A percentile compares a stretch with the other conserved stretches of the same genome.
phyloP scores from a whole-genome alignment of 495 filamentous ascomycete genomes.

The Hypoxylon subgilvum region DNA sequence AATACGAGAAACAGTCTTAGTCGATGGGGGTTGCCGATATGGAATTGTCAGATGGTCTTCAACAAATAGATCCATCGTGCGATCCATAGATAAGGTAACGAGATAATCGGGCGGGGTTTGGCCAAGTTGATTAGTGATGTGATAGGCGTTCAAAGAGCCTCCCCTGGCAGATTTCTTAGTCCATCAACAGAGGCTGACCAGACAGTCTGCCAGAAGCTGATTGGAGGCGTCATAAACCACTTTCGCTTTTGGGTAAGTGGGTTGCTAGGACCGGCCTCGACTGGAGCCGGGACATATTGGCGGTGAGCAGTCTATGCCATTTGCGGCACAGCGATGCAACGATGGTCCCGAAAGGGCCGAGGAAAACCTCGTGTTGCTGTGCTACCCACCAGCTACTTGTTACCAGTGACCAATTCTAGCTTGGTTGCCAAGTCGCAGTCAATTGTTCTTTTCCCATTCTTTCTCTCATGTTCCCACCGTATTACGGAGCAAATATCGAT shows the following conservation, averaged over 20 bases:
- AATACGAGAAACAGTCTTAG: conserved; percentile 34
- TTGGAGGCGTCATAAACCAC: conserved; percentile 42
- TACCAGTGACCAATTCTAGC: conserved; percentile 8
- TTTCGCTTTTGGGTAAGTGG: conserved; percentile 35
- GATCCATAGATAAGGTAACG: conserved; percentile 36
- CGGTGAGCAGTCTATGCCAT: conserved; percentile 21
- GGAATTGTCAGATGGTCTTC: conserved; percentile 15
- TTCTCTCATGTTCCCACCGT: neutral
- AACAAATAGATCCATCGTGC: conserved; percentile 34
- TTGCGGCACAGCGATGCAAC: conserved; percentile 24
- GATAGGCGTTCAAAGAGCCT: conserved; percentile 36
- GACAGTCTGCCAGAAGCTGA: too few relatives aligned
- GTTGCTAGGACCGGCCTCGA: conserved; percentile 4
- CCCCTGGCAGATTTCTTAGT: conserved; percentile 20
- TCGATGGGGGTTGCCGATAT: conserved; percentile 18
- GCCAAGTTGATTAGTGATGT: conserved; percentile 18
- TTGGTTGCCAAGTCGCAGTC: conserved; percentile 22
- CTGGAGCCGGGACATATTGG: conserved; percentile 29
- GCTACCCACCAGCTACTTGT: conserved; percentile 25
- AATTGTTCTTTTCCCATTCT: conserved; percentile 1
- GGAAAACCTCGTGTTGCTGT: conserved; percentile 43
- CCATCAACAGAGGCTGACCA: conserved; percentile 28
- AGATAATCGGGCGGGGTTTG: conserved; percentile 32
- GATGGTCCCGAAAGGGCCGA: conserved; percentile 38
- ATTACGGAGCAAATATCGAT: neutral